Base-by-base conservation (phyloP, 2,329 filamentous ascomycete genomes). In the Fusarium brachygibbosum region DNA sequence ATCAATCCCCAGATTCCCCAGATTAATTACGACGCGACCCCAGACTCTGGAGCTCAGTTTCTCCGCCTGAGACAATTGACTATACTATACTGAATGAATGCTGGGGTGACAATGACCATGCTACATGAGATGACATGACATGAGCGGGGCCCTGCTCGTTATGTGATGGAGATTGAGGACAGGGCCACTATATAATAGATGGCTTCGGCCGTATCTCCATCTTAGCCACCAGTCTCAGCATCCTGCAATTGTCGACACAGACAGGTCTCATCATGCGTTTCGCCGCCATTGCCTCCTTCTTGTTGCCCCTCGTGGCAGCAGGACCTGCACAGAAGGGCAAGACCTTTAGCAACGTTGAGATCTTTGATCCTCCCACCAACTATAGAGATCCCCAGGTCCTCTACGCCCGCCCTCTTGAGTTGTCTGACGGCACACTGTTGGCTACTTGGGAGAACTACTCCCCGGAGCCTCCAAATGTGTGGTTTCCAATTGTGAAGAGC, bases 361-460 rank as follows among this genome's bases (percentile, higher is more conserved):
- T 85, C 41, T 85, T 79, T 68, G 77, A 77, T 41, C 82, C 83
- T n/a, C 72, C 72, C 0, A 68, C 71, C n/a, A 79, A 80, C 69
- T 84, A 82, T 73, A 84, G 78, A 1, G 78, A 81, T 46, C 82
- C 82, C 1, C 76, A 79, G 12, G 79, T 82, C 4, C 76, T 85
- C 7, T 85, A 84, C 56, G 77, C 82, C 11, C 82, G 83, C 16
- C 79, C 79, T 6, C 76, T 80, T 7, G 79, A 85, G 74, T 79
- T 85, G 10, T 72, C 76, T 2, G 80, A 82, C 63, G 79, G 83
- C n/a, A 80, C 81, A 19, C 79, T 87, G 13, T 78, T 87, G 16
- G 82, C 82, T 28, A 87, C 85, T 0, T 86, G 85, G 84, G 85
- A 86, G 70, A 86, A 86, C 78, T 86, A 87, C 78, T 83, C 82